Percentiles rank a stretch among this genome's conserved stretches.
These are phyloP conservation scores for Leccinellum rugosiceps DNA, from an alignment of 768 basidiomycete genomes.

Conservation along the genomic window DNA sequence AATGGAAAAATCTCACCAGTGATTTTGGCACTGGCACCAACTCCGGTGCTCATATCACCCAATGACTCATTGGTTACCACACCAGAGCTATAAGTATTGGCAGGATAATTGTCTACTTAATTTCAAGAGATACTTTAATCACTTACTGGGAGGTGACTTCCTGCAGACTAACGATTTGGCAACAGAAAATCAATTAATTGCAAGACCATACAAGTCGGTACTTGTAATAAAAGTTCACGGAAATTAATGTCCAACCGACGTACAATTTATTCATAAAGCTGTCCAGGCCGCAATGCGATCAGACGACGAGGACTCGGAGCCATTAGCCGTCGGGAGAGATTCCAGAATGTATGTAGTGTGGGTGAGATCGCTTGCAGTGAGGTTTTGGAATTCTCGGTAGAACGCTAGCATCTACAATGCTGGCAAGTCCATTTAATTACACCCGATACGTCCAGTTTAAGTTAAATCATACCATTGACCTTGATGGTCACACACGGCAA, in stretches of 20 bases:
- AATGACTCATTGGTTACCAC: neutral
- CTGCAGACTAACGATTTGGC: no score
- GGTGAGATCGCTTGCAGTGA: neutral
- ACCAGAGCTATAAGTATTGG: neutral
- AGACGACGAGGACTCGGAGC: neutral
- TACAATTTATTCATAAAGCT: neutral
- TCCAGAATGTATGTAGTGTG: neutral
- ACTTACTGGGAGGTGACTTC: no score
- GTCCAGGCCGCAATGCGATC: neutral
- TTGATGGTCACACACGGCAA: neutral
- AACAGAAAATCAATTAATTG: no score
- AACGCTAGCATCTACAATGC: neutral
- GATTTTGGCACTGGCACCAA: neutral
- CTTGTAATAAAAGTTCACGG: neutral
- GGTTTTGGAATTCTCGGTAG: neutral
- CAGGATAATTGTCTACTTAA: neutral
- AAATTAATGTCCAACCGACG: neutral
- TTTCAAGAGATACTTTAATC: neutral
- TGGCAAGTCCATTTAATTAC: neutral
- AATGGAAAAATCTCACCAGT: neutral
- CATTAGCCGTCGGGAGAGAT: neutral
- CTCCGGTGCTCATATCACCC: neutral
- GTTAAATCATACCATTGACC: neutral
- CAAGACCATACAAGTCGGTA: neutral
- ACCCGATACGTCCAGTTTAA: neutral